A percentile compares a stretch with the other conserved stretches of the same genome.
Evolutionary conservation across 176 grass and related monocot genomes (phyloP).

Genomic region (Echinochloa phyllopogon): DNA sequence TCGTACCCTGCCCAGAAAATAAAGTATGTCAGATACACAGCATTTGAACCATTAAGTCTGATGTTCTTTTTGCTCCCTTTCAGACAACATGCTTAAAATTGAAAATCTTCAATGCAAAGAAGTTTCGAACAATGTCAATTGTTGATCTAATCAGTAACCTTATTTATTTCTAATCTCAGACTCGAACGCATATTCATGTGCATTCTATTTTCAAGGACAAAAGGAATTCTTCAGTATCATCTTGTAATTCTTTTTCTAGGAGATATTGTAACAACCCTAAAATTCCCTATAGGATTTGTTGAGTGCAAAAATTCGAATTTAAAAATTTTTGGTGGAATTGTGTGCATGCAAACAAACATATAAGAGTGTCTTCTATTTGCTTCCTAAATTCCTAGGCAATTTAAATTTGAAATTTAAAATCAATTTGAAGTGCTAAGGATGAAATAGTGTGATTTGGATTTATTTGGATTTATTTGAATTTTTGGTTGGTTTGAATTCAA

Average conservation of each 20-base stretch:
- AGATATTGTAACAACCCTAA: no score
- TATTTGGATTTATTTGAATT: no score
- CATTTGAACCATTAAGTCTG: not conserved
- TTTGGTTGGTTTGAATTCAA: no score
- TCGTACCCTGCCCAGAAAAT: conserved; percentile 69
- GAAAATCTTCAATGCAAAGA: conserved; percentile 16
- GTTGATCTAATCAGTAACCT: not conserved
- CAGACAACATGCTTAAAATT: conserved; percentile 15
- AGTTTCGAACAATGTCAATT: not conserved
- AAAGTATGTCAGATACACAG: conserved; percentile 30
- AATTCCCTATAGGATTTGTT: no score
- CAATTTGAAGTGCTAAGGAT: no score
- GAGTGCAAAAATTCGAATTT: no score
- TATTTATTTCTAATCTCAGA: conserved; percentile 32
- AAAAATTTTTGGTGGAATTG: no score
- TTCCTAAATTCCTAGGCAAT: no score
- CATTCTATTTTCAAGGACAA: conserved; percentile 1
- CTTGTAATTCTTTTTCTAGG: conserved; percentile 21
- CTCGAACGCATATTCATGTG: not conserved
- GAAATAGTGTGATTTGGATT: no score
- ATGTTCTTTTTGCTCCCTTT: not conserved
- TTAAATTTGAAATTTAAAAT: no score
- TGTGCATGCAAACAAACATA: no score
- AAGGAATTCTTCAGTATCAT: conserved; percentile 4
- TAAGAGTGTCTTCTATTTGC: no score